phyloP scores from a whole-genome alignment of 1,284 basidiomycete genomes.

The Phlebopus sp. region DNA sequence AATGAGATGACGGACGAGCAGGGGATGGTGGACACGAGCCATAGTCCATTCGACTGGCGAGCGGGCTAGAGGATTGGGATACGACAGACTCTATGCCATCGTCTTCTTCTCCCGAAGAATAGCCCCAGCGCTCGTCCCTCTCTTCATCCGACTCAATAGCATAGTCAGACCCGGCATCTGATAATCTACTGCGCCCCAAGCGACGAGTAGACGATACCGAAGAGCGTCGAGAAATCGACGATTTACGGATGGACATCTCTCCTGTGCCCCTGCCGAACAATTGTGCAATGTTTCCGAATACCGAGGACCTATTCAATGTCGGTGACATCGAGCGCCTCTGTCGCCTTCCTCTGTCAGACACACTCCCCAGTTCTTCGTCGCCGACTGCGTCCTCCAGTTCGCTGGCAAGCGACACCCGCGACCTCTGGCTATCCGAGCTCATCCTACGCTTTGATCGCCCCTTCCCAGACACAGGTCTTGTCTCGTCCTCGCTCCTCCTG shows the following conservation, averaged over 20 bases:
- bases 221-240: constrained; percentile 56
- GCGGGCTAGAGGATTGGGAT: constrained; percentile 33
- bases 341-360: constrained; percentile 27
- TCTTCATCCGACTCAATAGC: constrained; percentile 53
- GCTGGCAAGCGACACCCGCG: constrained; percentile 32
- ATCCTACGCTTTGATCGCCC: constrained; percentile 37
- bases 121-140: constrained; percentile 72
- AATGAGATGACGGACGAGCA: constrained; percentile 38
- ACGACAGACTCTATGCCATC: constrained; percentile 33
- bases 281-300: constrained; percentile 68
- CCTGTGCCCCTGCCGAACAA: constrained; percentile 57
- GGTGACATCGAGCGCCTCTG: constrained; percentile 36
- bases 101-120: constrained; percentile 72
- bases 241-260: constrained; percentile 43
- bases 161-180: constrained; percentile 58
- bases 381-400: constrained; percentile 19
- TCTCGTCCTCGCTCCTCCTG: constrained; percentile 53
- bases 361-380: constrained; percentile 22
- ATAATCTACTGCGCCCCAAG: constrained; percentile 53
- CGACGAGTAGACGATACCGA: constrained; percentile 49
- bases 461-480: constrained; percentile 26
- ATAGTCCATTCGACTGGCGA: constrained; percentile 61
- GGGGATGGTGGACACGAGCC: constrained; percentile 68
- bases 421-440: constrained; percentile 49
- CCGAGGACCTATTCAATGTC: constrained; percentile 45